phyloP scores from a whole-genome alignment of 495 filamentous ascomycete genomes.

The Neurospora discreta region DNA sequence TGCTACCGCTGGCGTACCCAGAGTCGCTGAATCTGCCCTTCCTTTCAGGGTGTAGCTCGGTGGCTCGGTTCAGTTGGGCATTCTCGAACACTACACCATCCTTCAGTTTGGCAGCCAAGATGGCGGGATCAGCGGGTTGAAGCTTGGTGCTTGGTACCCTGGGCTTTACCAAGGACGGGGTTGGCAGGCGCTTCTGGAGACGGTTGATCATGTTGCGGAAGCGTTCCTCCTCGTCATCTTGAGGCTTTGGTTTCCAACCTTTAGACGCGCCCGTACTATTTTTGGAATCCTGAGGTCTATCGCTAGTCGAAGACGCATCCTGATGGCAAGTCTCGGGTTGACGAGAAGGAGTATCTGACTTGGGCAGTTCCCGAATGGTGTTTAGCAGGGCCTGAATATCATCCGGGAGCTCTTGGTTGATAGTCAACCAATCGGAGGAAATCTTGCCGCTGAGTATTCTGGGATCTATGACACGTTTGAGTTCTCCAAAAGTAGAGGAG shows the following conservation, averaged over 20 bases:
- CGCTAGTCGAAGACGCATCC: background rate
- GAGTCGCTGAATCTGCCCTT: conserved; percentile 8
- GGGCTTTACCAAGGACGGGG: background rate
- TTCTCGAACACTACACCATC: background rate
- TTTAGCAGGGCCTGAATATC: conserved; percentile 1
- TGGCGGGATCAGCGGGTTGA: conserved; percentile 9
- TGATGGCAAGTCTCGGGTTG: background rate
- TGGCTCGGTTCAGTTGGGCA: background rate
- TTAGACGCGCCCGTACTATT: background rate
- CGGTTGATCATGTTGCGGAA: conserved; percentile 15
- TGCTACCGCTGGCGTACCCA: conserved; percentile 4
- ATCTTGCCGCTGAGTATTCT: background rate
- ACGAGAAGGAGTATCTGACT: background rate
- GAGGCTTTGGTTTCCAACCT: too few relatives aligned
- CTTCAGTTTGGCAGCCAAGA: conserved; percentile 13
- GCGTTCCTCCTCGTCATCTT: conserved; percentile 6
- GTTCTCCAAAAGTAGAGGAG: conserved; percentile 1
- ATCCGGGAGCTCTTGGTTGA: background rate
- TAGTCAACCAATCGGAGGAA: background rate
- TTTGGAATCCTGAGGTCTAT: background rate
- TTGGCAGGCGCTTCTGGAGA: conserved; percentile 3
- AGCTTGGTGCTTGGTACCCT: background rate
- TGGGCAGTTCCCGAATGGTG: background rate
- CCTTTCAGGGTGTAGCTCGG: background rate
- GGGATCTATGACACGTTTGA: conserved; percentile 4